Conservation (phyloP, 2,329 filamentous ascomycete species). For the Didymella arachidicola region DNA sequence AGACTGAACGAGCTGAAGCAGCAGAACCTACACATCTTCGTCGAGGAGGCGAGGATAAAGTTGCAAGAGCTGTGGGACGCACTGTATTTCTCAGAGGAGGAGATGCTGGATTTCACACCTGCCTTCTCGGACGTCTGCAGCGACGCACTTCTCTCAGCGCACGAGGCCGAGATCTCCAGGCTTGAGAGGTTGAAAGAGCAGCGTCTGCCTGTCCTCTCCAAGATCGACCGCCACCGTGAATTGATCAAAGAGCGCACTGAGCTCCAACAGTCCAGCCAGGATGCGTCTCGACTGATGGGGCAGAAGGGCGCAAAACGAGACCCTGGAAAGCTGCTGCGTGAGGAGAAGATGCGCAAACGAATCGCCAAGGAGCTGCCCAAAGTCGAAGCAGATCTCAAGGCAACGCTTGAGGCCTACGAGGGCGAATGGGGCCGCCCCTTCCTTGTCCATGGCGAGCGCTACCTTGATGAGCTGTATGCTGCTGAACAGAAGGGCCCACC, state of each 20-base stretch:
- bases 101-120: constrained; percentile 97
- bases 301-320: constrained; percentile 94
- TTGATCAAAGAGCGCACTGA: constrained; percentile 88
- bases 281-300: constrained; percentile 90
- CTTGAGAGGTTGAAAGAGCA: constrained; percentile 86
- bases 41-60: constrained; percentile 89
- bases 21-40: constrained; percentile 93
- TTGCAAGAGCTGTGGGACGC: constrained; percentile 95
- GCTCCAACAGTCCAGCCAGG: constrained; percentile 87
- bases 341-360: constrained; percentile 98
- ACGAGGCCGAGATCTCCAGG: constrained; percentile 87
- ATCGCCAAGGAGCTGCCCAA: constrained; percentile 97
- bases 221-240: constrained; percentile 83
- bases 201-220: constrained; percentile 79
- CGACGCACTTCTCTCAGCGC: constrained; percentile 91
- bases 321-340: constrained; percentile 88
- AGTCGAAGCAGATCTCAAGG: constrained; percentile 79
- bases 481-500: constrained; percentile 67
- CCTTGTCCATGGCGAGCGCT: constrained; percentile 89
- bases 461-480: constrained; percentile 82
- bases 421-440: constrained; percentile 94
- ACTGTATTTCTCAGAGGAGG: constrained; percentile 94
- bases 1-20: constrained; percentile 91
- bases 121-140: constrained; percentile 98
- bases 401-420: constrained; percentile 85